Percentiles rank a stretch among this genome's conserved stretches.
These are phyloP conservation scores for Gossypioides kirkii DNA, from an alignment of 345 rosid species.

Conservation along the genomic window DNA sequence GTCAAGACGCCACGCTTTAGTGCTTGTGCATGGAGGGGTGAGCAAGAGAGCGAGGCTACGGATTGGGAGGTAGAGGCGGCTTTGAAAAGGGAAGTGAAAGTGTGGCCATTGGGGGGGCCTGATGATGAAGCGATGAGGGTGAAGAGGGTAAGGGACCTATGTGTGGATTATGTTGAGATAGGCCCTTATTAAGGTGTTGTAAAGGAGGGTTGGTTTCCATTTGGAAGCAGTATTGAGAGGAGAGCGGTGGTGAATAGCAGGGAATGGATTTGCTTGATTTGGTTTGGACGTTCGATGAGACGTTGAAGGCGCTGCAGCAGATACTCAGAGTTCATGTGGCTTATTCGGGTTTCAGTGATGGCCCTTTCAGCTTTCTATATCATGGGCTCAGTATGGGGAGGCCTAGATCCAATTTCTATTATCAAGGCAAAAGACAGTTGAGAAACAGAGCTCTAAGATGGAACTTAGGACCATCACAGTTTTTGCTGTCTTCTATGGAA, in stretches of 20 bases:
- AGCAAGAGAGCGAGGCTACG: conserved; percentile 24
- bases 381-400: too few relatives aligned
- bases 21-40: conserved; percentile 49
- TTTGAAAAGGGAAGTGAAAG: conserved; percentile 70
- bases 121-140: conserved; percentile 50
- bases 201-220: conserved; percentile 41
- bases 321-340: conserved; percentile 18
- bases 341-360: background rate
- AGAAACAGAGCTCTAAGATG: conserved; percentile 95
- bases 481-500: background rate
- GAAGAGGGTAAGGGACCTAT: conserved; percentile 42
- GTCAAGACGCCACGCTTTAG: conserved; percentile 39
- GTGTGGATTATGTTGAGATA: conserved; percentile 43
- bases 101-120: conserved; percentile 42
- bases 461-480: conserved; percentile 85
- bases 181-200: conserved; percentile 58
- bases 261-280: conserved; percentile 55
- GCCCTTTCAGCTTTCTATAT: background rate
- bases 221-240: conserved; percentile 20
- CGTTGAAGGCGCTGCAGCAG: conserved; percentile 53
- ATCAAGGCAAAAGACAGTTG: too few relatives aligned
- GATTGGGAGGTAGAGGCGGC: conserved; percentile 35
- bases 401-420: too few relatives aligned
- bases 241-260: conserved; percentile 31
- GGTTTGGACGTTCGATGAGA: conserved; percentile 31